These are phyloP conservation scores for Pseudogymnoascus sp. DNA, from an alignment of 2,329 filamentous ascomycete species.

Conservation along the genomic window DNA sequence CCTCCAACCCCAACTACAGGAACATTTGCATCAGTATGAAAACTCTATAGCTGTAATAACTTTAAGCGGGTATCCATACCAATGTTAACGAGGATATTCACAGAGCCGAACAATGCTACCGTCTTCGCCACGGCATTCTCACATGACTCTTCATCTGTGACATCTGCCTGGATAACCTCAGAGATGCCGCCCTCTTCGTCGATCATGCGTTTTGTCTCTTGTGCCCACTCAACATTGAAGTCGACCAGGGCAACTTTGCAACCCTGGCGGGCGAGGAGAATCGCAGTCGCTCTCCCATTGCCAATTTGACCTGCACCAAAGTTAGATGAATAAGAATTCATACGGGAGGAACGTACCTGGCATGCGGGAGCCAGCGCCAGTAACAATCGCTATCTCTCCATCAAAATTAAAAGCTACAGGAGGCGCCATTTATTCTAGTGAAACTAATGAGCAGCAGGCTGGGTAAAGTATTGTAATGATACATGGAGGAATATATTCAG, in stretches of 20 bases:
- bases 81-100: constrained; percentile 58
- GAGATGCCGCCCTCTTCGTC: constrained; percentile 32
- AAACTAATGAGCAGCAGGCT: neutral
- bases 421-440: neutral
- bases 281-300: constrained; percentile 49
- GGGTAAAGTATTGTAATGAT: neutral
- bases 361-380: constrained; percentile 43
- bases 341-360: neutral
- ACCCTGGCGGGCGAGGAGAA: constrained; percentile 51
- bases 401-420: neutral
- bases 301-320: constrained; percentile 45
- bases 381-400: constrained; percentile 41
- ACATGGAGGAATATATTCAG: neutral
- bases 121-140: constrained; percentile 32
- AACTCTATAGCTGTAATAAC: neutral
- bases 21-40: constrained; percentile 24
- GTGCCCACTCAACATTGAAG: constrained; percentile 39
- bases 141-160: constrained; percentile 48
- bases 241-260: constrained; percentile 51
- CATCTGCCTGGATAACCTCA: constrained; percentile 41
- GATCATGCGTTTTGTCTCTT: constrained; percentile 32
- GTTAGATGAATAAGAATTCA: neutral
- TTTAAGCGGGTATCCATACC: constrained; percentile 36
- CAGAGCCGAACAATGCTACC: constrained; percentile 40
- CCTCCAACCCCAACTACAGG: constrained; percentile 36